phyloP scores from a whole-genome alignment of 2,329 filamentous ascomycete genomes.

The Beauveria medogensis region DNA sequence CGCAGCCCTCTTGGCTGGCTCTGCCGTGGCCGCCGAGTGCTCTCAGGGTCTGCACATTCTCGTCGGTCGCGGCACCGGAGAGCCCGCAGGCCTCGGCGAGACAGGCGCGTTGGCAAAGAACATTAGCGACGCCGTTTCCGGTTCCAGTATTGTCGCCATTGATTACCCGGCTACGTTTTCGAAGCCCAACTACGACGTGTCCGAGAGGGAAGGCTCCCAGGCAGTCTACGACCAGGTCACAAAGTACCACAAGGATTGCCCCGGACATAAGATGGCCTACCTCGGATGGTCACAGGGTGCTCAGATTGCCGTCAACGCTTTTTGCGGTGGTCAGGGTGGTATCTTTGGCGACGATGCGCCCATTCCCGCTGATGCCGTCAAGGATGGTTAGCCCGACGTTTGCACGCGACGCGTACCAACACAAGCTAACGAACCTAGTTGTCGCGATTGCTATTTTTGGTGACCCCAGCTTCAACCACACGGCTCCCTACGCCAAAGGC shows the following conservation, averaged over 20 bases:
- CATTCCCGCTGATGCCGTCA: slow-evolving; percentile 20
- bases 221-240: slow-evolving; percentile 24
- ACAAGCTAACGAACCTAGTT: slow-evolving; percentile 22
- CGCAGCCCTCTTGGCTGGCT: slow-evolving; percentile 15
- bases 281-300: slow-evolving; percentile 37
- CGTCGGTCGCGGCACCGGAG: slow-evolving; percentile 30
- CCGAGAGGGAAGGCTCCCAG: slow-evolving; percentile 26
- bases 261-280: slow-evolving; percentile 31
- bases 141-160: slow-evolving; percentile 26
- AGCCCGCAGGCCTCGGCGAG: slow-evolving; percentile 26
- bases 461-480: slow-evolving; percentile 32
- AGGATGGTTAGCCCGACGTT: slow-evolving; percentile 23
- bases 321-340: slow-evolving; percentile 28
- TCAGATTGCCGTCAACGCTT: slow-evolving; percentile 28
- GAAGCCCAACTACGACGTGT: slow-evolving; percentile 25
- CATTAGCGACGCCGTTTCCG: slow-evolving; percentile 25
- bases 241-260: slow-evolving; percentile 27
- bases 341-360: slow-evolving; percentile 21
- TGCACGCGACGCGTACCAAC: not conserved
- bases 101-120: slow-evolving; percentile 25
- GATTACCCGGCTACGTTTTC: slow-evolving; percentile 31
- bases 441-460: slow-evolving; percentile 33
- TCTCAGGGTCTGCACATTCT: slow-evolving; percentile 31
- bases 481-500: slow-evolving; percentile 28
- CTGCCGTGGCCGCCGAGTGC: slow-evolving; percentile 23